These are phyloP conservation scores for Malus domestica DNA, from an alignment of 306 rosid genomes.

Conservation along the genomic window DNA sequence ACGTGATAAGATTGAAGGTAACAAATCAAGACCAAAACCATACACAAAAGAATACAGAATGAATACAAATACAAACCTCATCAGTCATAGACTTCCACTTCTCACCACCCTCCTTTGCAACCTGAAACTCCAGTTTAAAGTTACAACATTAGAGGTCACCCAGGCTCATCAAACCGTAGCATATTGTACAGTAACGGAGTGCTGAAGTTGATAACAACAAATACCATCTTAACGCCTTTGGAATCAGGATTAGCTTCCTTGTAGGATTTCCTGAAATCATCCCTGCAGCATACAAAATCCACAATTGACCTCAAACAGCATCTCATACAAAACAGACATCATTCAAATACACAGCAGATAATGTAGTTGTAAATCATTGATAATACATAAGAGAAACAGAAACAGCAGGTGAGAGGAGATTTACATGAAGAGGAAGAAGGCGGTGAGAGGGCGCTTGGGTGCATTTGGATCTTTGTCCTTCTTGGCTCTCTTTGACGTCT, in stretches of 20 bases:
- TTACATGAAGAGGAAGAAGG: constrained; percentile 73
- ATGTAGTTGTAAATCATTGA: not conserved
- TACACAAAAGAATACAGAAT: not conserved
- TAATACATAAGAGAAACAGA: no score
- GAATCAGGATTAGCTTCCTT: constrained; percentile 74
- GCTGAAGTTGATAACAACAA: not conserved
- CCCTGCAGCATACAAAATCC: constrained; percentile 32
- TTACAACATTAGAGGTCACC: not conserved
- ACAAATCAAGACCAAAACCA: not conserved
- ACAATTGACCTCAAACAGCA: not conserved
- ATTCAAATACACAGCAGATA: not conserved
- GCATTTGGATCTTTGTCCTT: constrained; percentile 59
- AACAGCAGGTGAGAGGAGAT: not conserved
- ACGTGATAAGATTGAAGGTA: not conserved
- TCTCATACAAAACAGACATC: not conserved
- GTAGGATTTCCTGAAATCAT: constrained; percentile 58
- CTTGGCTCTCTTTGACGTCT: constrained; percentile 40
- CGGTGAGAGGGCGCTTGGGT: constrained; percentile 82
- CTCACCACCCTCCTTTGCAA: constrained; percentile 74
- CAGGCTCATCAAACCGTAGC: not conserved
- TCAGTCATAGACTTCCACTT: constrained; percentile 73
- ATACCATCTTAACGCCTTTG: constrained; percentile 60
- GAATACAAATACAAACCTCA: constrained; percentile 36
- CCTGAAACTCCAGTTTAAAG: constrained; percentile 23
- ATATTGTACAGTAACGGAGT: not conserved